phyloP scores from a whole-genome alignment of 2,329 filamentous ascomycete species.

The Zasmidium citrigriseum region DNA sequence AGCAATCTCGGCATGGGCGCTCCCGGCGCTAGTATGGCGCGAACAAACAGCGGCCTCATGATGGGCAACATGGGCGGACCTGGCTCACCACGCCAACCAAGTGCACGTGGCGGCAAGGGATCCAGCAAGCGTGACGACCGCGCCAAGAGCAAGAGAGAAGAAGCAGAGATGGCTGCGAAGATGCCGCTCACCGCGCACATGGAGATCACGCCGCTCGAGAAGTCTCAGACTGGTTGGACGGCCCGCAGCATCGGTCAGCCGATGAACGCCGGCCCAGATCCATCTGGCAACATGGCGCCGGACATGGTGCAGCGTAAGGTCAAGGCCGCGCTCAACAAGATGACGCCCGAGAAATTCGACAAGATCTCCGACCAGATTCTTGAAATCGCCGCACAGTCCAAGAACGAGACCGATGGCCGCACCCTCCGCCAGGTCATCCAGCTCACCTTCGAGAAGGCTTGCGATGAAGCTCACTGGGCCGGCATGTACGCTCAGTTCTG shows the following conservation, averaged over 20 bases:
- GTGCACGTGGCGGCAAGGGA: constrained; percentile 56
- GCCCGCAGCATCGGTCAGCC: constrained; percentile 65
- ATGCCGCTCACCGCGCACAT: constrained; percentile 88
- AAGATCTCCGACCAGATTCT: constrained; percentile 93
- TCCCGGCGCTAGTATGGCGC: constrained; percentile 54
- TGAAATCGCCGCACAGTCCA: constrained; percentile 88
- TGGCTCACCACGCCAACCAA: constrained; percentile 64
- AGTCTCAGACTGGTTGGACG: constrained; percentile 83
- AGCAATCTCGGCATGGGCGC: constrained; percentile 54
- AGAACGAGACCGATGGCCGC: constrained; percentile 90
- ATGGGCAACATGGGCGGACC: constrained; percentile 62
- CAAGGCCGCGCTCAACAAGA: constrained; percentile 98
- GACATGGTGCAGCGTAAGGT: constrained; percentile 98
- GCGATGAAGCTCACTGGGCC: constrained; percentile 97
- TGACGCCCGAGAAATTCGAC: constrained; percentile 99
- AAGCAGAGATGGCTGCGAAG: constrained; percentile 71
- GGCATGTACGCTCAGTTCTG: constrained; percentile 99
- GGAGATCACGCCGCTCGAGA: constrained; percentile 77
- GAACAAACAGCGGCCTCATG: constrained; percentile 61
- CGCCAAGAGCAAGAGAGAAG: constrained; percentile 55
- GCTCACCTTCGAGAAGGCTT: constrained; percentile 98
- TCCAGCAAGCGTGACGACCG: constrained; percentile 64
- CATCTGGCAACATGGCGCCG: constrained; percentile 70
- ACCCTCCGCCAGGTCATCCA: constrained; percentile 97
- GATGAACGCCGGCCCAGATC: constrained; percentile 49